Percentiles rank a stretch among this genome's conserved stretches.
Conservation (phyloP, 2,329 filamentous ascomycete genomes). For the Stemphylium vesicarium region DNA sequence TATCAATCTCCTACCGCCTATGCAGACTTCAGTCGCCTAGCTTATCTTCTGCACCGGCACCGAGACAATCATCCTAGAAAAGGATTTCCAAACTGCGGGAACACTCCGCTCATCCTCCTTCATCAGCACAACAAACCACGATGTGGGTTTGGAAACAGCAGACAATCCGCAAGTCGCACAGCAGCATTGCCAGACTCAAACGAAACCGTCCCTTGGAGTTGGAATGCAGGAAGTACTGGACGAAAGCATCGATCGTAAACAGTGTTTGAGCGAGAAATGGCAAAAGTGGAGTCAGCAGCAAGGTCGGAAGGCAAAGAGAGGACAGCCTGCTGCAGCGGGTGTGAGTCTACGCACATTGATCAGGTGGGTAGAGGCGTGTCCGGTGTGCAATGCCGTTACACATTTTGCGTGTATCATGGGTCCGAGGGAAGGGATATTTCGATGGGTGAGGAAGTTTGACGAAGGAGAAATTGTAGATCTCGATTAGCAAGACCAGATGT, state of each 20-base stretch:
- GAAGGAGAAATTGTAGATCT: constrained; percentile 11
- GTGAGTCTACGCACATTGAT: constrained; percentile 49
- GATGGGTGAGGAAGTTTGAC: constrained; percentile 49
- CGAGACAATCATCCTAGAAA: constrained; percentile 60
- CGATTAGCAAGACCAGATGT: no score
- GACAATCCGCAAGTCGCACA: neutral
- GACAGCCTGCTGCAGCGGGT: constrained; percentile 15
- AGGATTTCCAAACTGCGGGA: constrained; percentile 58
- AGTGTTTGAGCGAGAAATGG: constrained; percentile 42
- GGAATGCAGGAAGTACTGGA: constrained; percentile 38
- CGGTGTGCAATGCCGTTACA: constrained; percentile 63
- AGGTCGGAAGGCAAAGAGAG: constrained; percentile 10
- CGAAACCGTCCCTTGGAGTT: constrained; percentile 15
- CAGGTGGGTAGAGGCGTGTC: constrained; percentile 59
- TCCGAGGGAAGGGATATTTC: constrained; percentile 55
- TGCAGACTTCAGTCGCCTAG: constrained; percentile 62
- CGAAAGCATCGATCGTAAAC: constrained; percentile 45
- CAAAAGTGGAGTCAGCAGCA: constrained; percentile 9
- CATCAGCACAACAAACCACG: constrained; percentile 64
- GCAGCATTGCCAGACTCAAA: constrained; percentile 9
- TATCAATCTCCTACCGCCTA: constrained; percentile 41
- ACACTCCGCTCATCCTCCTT: constrained; percentile 57
- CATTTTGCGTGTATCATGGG: constrained; percentile 67
- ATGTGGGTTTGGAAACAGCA: constrained; percentile 38
- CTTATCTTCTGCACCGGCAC: constrained; percentile 61